Base-by-base conservation (phyloP, 2,329 filamentous ascomycete species). In the Venturia nashicola region DNA sequence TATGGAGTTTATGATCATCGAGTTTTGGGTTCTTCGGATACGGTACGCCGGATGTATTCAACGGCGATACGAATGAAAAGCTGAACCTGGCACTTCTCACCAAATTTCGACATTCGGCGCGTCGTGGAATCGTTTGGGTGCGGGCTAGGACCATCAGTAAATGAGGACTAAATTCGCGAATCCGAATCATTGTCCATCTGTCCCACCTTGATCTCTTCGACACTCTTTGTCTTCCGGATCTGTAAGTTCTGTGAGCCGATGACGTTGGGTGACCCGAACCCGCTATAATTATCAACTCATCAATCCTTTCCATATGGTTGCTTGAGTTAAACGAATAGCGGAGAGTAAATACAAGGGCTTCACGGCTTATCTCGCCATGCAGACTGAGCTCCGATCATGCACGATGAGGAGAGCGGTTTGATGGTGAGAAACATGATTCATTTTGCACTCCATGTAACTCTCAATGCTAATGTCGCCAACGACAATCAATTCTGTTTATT, bases 321-420 rank as follows among this genome's bases (percentile, higher is more conserved):
- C 70, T 70, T 85, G 85, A 90, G 91, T 87, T 96, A 96, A 86
- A 96, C 89, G 86, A 85, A 83, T 92, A 84, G 91, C 91, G 89
- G 82, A 96, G 82, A 96, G 77, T 71, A 82, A 94, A 77, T 11
- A n/a, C 32, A 44, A 36, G 5, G 46, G 39, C 64, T 36, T 64
- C 32, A 59, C 27, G 67, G 72, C 79, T 76, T 77, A 76, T 82
- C 88, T 91, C 80, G 80, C 86, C 87, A 57, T 86, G 88, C 90
- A 93, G 89, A 93, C 86, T 86, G 85, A 83, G 83, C 74, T 80
- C 77, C 79, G 83, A 81, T 78, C 72, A 74, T 74, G 71, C 67
- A 75, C 79, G 67, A 81, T 90, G 87, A 86, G 77, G 81, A 76
- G 81, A 82, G 81, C 81, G 85, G 87, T 92, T 92, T 93, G 88